These are phyloP conservation scores for Cyberlindnera nakhonratchasimensis DNA, from an alignment of 805 yeast genomes.

Conservation along the genomic window DNA sequence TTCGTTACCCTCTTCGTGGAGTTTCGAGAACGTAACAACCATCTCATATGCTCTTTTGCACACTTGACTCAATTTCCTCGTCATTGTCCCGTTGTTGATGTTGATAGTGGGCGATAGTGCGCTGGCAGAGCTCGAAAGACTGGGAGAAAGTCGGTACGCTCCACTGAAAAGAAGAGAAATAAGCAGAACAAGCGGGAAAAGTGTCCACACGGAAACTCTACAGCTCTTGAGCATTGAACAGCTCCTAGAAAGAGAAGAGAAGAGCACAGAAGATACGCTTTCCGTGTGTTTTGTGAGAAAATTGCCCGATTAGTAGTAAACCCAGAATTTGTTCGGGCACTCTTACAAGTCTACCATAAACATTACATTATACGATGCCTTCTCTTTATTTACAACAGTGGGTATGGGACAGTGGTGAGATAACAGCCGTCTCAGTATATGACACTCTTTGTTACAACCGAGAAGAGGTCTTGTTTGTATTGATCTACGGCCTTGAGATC, in stretches of 20 bases:
- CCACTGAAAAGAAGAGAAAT: neutral
- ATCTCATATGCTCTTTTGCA: conserved; percentile 5
- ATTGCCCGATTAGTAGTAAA: conserved; percentile 1
- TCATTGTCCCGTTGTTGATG: neutral
- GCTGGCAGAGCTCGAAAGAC: neutral
- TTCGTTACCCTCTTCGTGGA: neutral
- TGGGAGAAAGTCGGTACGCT: neutral
- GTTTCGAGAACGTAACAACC: neutral
- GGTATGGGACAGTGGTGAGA: too few relatives aligned
- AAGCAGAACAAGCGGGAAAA: neutral
- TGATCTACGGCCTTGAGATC: conserved; percentile 13
- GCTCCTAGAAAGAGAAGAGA: neutral
- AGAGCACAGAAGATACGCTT: neutral
- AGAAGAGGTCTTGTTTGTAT: conserved; percentile 11
- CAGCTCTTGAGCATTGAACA: neutral
- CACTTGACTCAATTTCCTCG: conserved; percentile 1
- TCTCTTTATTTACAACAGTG: too few relatives aligned
- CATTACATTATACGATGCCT: too few relatives aligned
- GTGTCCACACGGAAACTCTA: neutral
- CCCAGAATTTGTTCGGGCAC: neutral
- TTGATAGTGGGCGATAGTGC: neutral
- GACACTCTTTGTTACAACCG: conserved; percentile 1
- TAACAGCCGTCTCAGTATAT: neutral
- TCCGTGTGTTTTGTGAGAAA: neutral
- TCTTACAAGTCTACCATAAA: too few relatives aligned